Percentiles rank a stretch among this genome's conserved stretches.
Conservation (phyloP, 768 basidiomycete species). For the Cubamyces sp. region DNA sequence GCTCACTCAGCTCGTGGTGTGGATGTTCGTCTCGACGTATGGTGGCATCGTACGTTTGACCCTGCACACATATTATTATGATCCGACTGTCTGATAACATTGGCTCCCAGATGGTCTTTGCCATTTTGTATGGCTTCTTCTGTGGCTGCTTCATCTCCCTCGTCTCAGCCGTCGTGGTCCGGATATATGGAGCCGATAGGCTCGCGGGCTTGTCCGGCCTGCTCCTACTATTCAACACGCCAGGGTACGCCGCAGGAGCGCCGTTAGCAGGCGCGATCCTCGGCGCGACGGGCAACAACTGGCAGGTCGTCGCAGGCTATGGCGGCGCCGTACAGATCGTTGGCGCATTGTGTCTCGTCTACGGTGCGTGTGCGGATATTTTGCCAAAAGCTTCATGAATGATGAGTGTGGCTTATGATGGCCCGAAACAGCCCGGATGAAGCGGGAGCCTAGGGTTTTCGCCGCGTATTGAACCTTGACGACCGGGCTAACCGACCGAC, state of each 20-base stretch:
- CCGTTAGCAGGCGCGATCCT: conserved; percentile 40
- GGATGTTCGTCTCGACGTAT: conserved; percentile 28
- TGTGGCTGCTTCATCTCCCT: conserved; percentile 42
- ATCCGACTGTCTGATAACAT: neutral
- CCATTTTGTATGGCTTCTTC: conserved; percentile 39
- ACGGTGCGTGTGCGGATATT: conserved; percentile 29
- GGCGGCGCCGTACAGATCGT: conserved; percentile 36
- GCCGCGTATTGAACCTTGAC: neutral
- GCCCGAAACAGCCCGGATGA: conserved; percentile 13
- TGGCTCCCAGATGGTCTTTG: conserved; percentile 33
- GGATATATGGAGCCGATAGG: conserved; percentile 23
- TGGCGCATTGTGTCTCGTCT: conserved; percentile 36
- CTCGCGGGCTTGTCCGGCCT: conserved; percentile 29
- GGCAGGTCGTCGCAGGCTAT: conserved; percentile 38
- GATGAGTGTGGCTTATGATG: neutral
- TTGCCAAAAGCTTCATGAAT: neutral
- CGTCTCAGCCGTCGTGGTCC: conserved; percentile 35
- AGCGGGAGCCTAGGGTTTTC: conserved; percentile 17
- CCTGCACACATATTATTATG: no score
- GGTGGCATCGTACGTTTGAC: conserved; percentile 28
- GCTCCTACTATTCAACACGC: conserved; percentile 22
- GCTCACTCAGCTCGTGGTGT: conserved; percentile 28
- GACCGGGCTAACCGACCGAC: no score
- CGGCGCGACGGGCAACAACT: conserved; percentile 35
- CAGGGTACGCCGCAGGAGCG: conserved; percentile 37